Evolutionary conservation across 306 rosid genomes (phyloP).

Genomic region (Lathyrus sativus): DNA sequence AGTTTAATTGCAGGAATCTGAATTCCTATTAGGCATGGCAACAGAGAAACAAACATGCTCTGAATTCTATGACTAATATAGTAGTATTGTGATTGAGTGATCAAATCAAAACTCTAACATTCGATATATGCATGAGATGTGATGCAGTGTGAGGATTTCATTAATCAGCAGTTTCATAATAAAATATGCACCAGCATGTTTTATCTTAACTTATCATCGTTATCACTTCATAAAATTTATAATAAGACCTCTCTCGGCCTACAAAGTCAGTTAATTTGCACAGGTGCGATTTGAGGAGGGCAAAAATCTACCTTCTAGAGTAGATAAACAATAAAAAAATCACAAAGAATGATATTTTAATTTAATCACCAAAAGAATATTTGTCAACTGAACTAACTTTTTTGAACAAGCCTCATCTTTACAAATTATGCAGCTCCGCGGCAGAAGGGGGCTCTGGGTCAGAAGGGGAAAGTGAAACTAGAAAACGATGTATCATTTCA

Average conservation of each 20-base stretch:
- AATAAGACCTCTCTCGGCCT: constrained; percentile 23
- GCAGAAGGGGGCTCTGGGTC: constrained; percentile 61
- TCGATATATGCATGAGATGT: constrained; percentile 1
- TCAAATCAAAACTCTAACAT: background rate
- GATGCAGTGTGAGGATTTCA: background rate
- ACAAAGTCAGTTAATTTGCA: constrained; percentile 17
- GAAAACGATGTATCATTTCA: constrained; percentile 84
- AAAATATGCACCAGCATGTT: background rate
- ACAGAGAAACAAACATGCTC: background rate
- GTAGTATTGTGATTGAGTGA: constrained; percentile 29
- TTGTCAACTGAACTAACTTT: constrained; percentile 17
- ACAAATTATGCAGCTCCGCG: constrained; percentile 58
- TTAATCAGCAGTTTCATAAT: constrained; percentile 17
- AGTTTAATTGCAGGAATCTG: too few species aligned
- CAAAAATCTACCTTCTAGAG: constrained; percentile 18
- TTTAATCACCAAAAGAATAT: constrained; percentile 11
- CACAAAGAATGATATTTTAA: constrained; percentile 35
- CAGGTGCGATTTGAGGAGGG: constrained; percentile 10
- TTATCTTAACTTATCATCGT: constrained; percentile 38
- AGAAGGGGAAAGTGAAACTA: constrained; percentile 56
- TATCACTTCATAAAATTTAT: constrained; percentile 33
- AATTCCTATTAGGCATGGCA: background rate
- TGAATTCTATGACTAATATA: constrained; percentile 1
- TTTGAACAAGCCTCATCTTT: constrained; percentile 35
- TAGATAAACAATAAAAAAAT: constrained; percentile 36